These are phyloP conservation scores for Nemophila menziesii DNA, from an alignment of 257 asterid genomes.

Conservation along the genomic window DNA sequence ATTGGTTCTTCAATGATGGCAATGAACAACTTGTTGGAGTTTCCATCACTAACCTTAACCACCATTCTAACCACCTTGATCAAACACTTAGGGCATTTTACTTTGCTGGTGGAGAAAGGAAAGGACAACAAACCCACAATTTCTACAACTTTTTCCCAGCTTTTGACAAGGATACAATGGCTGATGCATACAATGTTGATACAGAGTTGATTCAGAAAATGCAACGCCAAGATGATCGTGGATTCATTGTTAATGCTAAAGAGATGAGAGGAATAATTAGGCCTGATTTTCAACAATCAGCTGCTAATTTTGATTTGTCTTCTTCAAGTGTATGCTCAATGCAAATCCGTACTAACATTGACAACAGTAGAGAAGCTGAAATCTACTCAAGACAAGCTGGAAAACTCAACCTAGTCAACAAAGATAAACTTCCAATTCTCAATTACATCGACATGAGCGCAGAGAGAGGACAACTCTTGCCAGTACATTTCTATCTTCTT, in stretches of 20 bases:
- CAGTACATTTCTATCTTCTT: constrained; percentile 18
- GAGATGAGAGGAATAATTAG: constrained; percentile 28
- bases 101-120: constrained; percentile 52
- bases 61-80: constrained; percentile 55
- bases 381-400: constrained; percentile 56
- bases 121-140: neutral
- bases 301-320: neutral
- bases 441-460: constrained; percentile 56
- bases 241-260: constrained; percentile 36
- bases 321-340: constrained; percentile 25
- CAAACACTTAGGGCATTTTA: constrained; percentile 36
- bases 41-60: constrained; percentile 24
- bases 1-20: constrained; percentile 55
- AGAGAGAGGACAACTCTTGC: constrained; percentile 41
- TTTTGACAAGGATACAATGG: constrained; percentile 34
- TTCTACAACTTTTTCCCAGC: constrained; percentile 36
- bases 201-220: constrained; percentile 24
- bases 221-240: constrained; percentile 36
- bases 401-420: constrained; percentile 35
- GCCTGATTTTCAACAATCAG: constrained; percentile 17
- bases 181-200: constrained; percentile 47
- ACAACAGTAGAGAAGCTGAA: constrained; percentile 33
- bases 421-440: constrained; percentile 51
- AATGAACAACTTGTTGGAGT: constrained; percentile 35
- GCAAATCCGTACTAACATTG: constrained; percentile 35